These are phyloP conservation scores for Trapa bicornis DNA, from an alignment of 345 rosid genomes.

Conservation along the genomic window DNA sequence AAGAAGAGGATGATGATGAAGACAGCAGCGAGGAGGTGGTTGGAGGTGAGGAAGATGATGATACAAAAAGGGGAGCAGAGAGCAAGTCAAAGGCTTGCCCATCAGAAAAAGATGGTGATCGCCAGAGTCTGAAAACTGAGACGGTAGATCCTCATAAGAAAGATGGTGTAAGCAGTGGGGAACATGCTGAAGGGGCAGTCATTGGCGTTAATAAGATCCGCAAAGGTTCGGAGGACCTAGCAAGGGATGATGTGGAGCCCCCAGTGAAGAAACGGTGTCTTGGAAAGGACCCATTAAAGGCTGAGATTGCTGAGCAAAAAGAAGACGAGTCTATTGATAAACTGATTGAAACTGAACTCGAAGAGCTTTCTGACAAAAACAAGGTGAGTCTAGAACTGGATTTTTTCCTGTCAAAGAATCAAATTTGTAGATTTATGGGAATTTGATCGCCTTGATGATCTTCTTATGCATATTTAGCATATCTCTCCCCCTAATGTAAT, in stretches of 20 bases:
- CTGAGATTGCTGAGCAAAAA: constrained; percentile 16
- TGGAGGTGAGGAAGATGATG: constrained; percentile 14
- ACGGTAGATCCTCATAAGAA: constrained; percentile 2
- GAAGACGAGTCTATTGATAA: constrained; percentile 64
- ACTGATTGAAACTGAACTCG: constrained; percentile 84
- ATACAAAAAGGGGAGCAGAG: constrained; percentile 14
- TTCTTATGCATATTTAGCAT: neutral
- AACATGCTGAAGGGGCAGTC: constrained; percentile 18
- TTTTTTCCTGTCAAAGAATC: neutral
- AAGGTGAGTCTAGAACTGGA: constrained; percentile 36
- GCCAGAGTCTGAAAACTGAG: constrained; percentile 20
- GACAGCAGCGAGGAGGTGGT: constrained; percentile 37
- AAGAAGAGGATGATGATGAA: constrained; percentile 33
- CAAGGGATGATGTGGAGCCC: constrained; percentile 35
- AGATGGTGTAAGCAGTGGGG: constrained; percentile 13
- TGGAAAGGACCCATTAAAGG: constrained; percentile 27
- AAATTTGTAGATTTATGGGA: neutral
- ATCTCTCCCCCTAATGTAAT: neutral
- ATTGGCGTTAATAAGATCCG: constrained; percentile 13
- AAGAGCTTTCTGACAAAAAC: constrained; percentile 84
- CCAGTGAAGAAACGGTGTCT: constrained; percentile 53
- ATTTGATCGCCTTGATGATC: neutral
- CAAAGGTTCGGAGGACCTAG: constrained; percentile 21
- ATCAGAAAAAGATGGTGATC: constrained; percentile 13
- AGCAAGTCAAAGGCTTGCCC: constrained; percentile 12